Percentiles rank a stretch among this genome's conserved stretches.
Conservation (phyloP, 495 filamentous ascomycete species). For the Penicillium waksmanii region DNA sequence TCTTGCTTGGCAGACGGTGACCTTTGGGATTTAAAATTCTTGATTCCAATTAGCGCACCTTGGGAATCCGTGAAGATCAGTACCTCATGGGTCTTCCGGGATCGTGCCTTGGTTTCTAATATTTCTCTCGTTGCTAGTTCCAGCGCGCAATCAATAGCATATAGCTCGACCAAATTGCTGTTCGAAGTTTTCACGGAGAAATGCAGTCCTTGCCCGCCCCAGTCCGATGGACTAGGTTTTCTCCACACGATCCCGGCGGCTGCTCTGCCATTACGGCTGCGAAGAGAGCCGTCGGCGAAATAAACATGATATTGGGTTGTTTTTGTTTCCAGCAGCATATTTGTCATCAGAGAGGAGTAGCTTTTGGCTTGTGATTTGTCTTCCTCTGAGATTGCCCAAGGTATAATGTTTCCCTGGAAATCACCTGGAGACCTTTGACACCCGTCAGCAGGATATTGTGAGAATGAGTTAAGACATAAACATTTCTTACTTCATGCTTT, state of each 20-base stretch:
- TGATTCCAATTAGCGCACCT: neutral
- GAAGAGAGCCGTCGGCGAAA: neutral
- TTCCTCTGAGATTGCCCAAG: neutral
- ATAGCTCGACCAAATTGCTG: neutral
- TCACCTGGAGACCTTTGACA: neutral
- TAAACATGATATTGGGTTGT: neutral
- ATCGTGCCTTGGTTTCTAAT: neutral
- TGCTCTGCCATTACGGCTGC: neutral
- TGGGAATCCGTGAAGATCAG: neutral
- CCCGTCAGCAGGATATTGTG: neutral
- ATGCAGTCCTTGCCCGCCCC: neutral
- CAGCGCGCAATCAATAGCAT: neutral
- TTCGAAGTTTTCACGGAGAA: neutral
- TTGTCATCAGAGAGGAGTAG: neutral
- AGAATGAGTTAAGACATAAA: too few relatives aligned
- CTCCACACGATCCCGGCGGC: neutral
- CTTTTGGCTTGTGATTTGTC: neutral
- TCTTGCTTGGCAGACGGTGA: too few relatives aligned
- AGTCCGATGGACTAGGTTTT: neutral
- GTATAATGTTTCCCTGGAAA: neutral
- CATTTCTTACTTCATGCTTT: too few relatives aligned
- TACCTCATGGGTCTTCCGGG: neutral
- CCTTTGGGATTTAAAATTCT: neutral
- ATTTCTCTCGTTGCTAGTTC: neutral
- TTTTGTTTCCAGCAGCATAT: neutral